Evolutionary conservation across 2,329 filamentous ascomycete genomes (phyloP), one percentile per base, ranked within the genome.

Genomic region (Rhynchosporium secalis): DNA sequence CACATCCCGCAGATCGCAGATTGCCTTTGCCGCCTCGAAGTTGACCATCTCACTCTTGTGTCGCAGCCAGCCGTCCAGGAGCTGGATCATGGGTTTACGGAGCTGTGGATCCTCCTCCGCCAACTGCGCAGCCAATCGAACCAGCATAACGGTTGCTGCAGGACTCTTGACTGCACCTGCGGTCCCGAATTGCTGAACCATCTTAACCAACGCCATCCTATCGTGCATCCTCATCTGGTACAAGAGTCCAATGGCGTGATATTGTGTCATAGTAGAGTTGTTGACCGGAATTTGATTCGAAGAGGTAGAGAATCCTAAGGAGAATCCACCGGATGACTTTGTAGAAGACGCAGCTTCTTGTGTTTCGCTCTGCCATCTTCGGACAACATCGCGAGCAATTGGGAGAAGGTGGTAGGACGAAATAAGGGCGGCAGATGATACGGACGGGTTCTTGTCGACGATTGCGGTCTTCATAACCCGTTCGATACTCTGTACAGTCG

Each of bases 1-100:
- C 52, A 98, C 89, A 76, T 98, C 92, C 68, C 89, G 86, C 84
- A 98, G 89, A 71, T 96, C 91, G 79, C 93, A 96, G 72, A 99
- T 96, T 58, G 94, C 94, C 83, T 98, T 98, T 67, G 95, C 95
- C 59, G 95, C 95, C 79, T 99, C 95, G 70, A 99, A 97, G 81
- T 97, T 98, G 78, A 99, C 93, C 92, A 96, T 96, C 77, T 98
- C 95, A 77, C 92, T 96, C 88, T 99, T 98, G 78, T 98, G 94
- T 76, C 93, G 87, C 76, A 99, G 80, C 94, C 94, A 98, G 73
- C 92, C 91, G 76, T 98, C 94, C 72, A 99, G 85, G 69, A 99
- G 86, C 78, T 93, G 88, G 86, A 96, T 95, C 95, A 99, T 99
- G 64, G 93, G 92, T 80, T 91, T 96, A 70, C 94, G 83, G 73